Evolutionary conservation across 257 asterid species (phyloP), one percentile per base, ranked within the genome.

Genomic region (Coffea canephora): DNA sequence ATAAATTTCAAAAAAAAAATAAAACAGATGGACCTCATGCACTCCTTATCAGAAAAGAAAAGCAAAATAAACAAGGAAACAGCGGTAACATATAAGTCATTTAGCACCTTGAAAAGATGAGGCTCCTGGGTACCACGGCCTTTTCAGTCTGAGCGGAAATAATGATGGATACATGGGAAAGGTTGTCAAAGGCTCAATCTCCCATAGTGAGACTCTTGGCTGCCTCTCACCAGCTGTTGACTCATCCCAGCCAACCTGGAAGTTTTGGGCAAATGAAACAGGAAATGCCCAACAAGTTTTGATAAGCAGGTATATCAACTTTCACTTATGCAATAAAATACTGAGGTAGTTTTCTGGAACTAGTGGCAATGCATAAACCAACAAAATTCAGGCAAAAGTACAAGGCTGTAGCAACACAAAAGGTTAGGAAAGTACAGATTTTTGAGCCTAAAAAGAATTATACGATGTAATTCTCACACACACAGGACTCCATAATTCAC

Each of bases 191-290:
- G 99, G 99, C 86, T 95, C 99, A 55, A 95, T 95, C 85, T 95
- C 99, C 99, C 99, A 95, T 73, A 93, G 76, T 8, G 99, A 95
- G 41, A 93, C 98, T 78, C 97, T 89, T 27, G 99, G 98, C 88
- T 95, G 99, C 87, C 97, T 90, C 83, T 95, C 99, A 39, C 99
- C 98, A 39, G 97, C 97, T 61, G 98, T 93, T 19, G 99, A 95
- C 87, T 95, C 99, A 76, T 95, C 99, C 99, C 99, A 95, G 48
- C 98, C 99, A 41, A 95, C 99, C 99, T 95, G 84, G 73, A 82
- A 57, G 23, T 76, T 55, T 78, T 41, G 36, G 75, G 78, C 46
- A 41, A 57, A 74, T 74, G 73, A 74, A 54, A 52, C 49, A 34
- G 55, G n/a, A 52, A 25, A 5, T 59, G 34, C 9, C 18, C 59